phyloP scores from a whole-genome alignment of 2,329 filamentous ascomycete genomes.

The Phaeomoniella chlamydospora region DNA sequence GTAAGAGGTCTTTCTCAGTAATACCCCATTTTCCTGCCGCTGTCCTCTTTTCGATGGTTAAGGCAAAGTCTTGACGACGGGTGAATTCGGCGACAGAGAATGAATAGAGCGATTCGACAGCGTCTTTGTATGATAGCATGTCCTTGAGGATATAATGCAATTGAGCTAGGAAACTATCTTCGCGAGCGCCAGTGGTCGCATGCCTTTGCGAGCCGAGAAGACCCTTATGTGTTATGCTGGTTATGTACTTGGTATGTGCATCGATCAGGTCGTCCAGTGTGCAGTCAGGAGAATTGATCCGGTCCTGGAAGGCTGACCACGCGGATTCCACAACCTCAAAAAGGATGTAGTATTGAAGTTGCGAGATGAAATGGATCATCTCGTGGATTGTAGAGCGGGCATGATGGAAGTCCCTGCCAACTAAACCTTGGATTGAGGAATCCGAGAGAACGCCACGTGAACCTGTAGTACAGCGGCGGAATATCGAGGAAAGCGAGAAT shows the following conservation, averaged over 20 bases:
- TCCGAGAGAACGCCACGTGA: constrained; percentile 70
- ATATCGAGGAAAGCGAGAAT: constrained; percentile 79
- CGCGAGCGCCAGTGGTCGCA: constrained; percentile 34
- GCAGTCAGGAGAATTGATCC: constrained; percentile 69
- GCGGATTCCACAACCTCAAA: constrained; percentile 97
- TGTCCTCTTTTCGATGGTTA: constrained; percentile 53
- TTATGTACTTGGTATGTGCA: constrained; percentile 81
- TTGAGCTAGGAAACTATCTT: constrained; percentile 76
- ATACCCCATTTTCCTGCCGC: constrained; percentile 51
- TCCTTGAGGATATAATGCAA: constrained; percentile 82
- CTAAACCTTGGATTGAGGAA: constrained; percentile 53
- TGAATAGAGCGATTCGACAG: constrained; percentile 84
- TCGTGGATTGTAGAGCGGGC: constrained; percentile 82
- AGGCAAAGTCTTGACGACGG: constrained; percentile 68
- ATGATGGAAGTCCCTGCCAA: constrained; percentile 73
- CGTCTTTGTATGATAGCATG: constrained; percentile 89
- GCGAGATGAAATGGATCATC: constrained; percentile 96
- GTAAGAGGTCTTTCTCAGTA: constrained; percentile 36
- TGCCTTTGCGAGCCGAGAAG: constrained; percentile 58
- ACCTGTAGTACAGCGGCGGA: constrained; percentile 92
- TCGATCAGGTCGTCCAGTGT: constrained; percentile 91
- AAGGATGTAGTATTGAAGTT: constrained; percentile 95
- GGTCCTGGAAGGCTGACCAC: constrained; percentile 78
- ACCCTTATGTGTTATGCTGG: constrained; percentile 90
- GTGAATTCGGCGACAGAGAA: constrained; percentile 94